phyloP scores from a whole-genome alignment of 2,329 filamentous ascomycete species.

The Scedosporium boydii region DNA sequence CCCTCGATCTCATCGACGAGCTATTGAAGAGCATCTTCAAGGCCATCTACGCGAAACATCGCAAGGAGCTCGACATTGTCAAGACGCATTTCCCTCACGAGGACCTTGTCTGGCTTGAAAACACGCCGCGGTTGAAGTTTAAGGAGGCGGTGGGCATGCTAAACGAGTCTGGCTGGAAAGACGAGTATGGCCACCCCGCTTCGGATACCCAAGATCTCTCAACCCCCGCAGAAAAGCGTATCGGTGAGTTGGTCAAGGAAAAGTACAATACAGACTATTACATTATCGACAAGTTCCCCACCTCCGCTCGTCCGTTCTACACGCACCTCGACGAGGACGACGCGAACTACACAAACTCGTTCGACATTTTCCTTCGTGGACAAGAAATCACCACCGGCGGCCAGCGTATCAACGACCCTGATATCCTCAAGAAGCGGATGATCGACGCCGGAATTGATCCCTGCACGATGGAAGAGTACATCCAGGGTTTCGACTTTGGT shows the following conservation, averaged over 20 bases:
- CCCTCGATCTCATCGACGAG: conserved; percentile 66
- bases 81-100: conserved; percentile 79
- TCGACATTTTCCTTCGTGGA: conserved; percentile 88
- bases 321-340: conserved; percentile 75
- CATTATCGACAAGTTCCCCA: conserved; percentile 87
- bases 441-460: conserved; percentile 64
- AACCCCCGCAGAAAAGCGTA: conserved; percentile 76
- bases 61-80: conserved; percentile 65
- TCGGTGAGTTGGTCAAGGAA: conserved; percentile 76
- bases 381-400: conserved; percentile 90
- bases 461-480: conserved; percentile 80
- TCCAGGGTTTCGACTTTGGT: conserved; percentile 79
- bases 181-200: conserved; percentile 66
- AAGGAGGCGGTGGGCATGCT: conserved; percentile 71
- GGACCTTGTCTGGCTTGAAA: conserved; percentile 76
- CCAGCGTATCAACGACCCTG: conserved; percentile 80
- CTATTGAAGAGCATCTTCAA: conserved; percentile 66
- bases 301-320: conserved; percentile 79
- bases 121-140: conserved; percentile 77
- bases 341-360: conserved; percentile 72
- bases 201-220: conserved; percentile 66
- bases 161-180: conserved; percentile 62
- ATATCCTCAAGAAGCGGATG: conserved; percentile 70
- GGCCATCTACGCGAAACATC: conserved; percentile 24
- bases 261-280: conserved; percentile 88